Percentiles rank a stretch among this genome's conserved stretches.
phyloP scores from a whole-genome alignment of 768 basidiomycete genomes.

The Stropharia rugosoannulata region DNA sequence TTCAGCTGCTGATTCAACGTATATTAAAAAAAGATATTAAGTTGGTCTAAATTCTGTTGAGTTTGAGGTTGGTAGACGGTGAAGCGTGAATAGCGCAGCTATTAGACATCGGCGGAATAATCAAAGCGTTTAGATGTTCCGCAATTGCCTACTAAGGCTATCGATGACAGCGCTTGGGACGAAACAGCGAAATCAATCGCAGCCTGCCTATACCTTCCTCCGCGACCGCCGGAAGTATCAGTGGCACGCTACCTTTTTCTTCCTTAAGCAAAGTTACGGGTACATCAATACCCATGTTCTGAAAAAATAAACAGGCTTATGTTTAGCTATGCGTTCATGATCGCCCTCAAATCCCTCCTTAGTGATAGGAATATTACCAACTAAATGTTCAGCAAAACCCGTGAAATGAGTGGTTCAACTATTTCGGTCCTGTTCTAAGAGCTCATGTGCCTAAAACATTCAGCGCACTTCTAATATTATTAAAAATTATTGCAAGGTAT shows the following conservation, averaged over 20 bases:
- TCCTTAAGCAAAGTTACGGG: background rate
- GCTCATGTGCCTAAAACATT: too few species aligned
- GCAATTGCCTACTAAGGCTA: conserved; percentile 4
- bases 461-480: too few species aligned
- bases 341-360: too few species aligned
- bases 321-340: too few species aligned
- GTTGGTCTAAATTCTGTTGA: too few species aligned
- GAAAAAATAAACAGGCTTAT: background rate
- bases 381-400: too few species aligned
- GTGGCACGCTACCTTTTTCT: background rate
- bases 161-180: conserved; percentile 1
- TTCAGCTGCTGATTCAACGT: background rate
- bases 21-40: too few species aligned
- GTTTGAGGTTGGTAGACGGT: too few species aligned
- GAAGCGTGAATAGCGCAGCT: background rate
- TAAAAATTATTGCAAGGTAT: too few species aligned
- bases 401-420: too few species aligned
- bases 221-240: conserved; percentile 13
- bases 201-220: conserved; percentile 4
- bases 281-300: background rate
- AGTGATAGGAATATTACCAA: too few species aligned
- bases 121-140: conserved; percentile 1
- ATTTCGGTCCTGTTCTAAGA: too few species aligned
- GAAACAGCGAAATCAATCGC: conserved; percentile 1
- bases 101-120: conserved; percentile 7